phyloP scores from a whole-genome alignment of 2,329 filamentous ascomycete species.

The Tolypocladium amazonense region DNA sequence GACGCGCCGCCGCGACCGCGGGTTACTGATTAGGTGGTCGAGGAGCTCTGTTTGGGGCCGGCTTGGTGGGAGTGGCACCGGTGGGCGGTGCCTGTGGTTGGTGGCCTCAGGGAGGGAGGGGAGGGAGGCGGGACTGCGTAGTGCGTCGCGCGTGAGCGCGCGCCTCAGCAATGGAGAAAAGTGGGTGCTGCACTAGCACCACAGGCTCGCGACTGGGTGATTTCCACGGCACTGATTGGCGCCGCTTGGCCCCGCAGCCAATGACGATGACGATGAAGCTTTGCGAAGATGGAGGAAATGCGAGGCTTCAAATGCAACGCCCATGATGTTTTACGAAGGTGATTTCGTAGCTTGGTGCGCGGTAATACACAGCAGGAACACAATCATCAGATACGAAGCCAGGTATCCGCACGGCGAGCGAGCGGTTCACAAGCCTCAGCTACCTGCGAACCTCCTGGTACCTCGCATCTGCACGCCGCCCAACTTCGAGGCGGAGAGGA shows the following conservation, averaged over 20 bases:
- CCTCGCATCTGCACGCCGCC: not conserved
- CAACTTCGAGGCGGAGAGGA: too few species aligned
- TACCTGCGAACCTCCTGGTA: not conserved
- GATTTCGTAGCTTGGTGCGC: not conserved
- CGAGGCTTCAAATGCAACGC: not conserved
- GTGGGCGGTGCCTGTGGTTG: not conserved
- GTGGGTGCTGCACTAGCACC: not conserved
- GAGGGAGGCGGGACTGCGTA: not conserved
- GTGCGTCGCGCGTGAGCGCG: not conserved
- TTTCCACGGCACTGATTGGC: not conserved
- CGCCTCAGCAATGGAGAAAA: not conserved
- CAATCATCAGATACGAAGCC: not conserved
- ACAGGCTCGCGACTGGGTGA: not conserved
- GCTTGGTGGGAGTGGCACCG: constrained; percentile 7
- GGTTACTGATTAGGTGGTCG: constrained; percentile 43
- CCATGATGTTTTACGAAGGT: not conserved
- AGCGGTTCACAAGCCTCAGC: not conserved
- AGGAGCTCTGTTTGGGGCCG: constrained; percentile 7
- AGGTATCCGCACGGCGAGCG: not conserved
- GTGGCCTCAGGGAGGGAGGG: not conserved
- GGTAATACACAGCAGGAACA: not conserved
- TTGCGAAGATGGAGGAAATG: not conserved
- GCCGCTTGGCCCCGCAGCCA: not conserved
- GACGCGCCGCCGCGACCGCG: constrained; percentile 37
- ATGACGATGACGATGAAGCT: not conserved